Base-by-base conservation (phyloP, 805 yeast species). In the Kazachstania martiniae region DNA sequence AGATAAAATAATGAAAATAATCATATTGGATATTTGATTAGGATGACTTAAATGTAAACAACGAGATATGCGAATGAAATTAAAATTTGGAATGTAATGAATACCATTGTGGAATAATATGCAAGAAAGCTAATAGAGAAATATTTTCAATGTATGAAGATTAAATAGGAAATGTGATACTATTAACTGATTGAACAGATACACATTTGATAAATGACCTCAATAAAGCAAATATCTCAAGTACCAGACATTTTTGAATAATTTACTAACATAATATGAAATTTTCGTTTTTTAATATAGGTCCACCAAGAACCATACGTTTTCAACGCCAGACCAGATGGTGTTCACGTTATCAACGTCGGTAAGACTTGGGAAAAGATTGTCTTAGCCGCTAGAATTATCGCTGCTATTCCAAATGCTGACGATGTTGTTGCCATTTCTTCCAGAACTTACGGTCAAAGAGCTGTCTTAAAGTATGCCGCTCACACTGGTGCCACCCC, bases 301-400 rank as follows among this genome's bases (percentile, higher is more conserved):
- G 89, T 84, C 62, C 95, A 86, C 84, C 86, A 84, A 79, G 82
- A 81, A 67, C 80, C 91, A 68, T 85, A 85, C 77, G 94, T 89
- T 59, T 83, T 72, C 89, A 83, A 85, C 74, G 80, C 95, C 69
- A 87, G 97, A 76, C 91, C 94, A 71, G 98, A 91, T 67, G 98
- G 98, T 80, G 96, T 91, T 60, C 86, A 86, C 78, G 74, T 91
- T 56, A 87, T 91, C 70, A 85, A 91, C 85, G 74, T 91, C 61
- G 93, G 93, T 77, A 87, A 89, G 77, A 91, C 99, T 62, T 91
- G 98, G 97, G 97, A 89, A 77, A 87, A 87, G 77, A 82, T 87
- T 66, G 96, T 89, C 49, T 76, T 91, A 66, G 99, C 99, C 63
- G 98, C 99, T 58, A 91, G 96, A 76, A 83, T 89, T 72, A 86